These are phyloP conservation scores for Endotrypanum monterogeii DNA, from an alignment of 208 protist genomes.

Conservation along the genomic window DNA sequence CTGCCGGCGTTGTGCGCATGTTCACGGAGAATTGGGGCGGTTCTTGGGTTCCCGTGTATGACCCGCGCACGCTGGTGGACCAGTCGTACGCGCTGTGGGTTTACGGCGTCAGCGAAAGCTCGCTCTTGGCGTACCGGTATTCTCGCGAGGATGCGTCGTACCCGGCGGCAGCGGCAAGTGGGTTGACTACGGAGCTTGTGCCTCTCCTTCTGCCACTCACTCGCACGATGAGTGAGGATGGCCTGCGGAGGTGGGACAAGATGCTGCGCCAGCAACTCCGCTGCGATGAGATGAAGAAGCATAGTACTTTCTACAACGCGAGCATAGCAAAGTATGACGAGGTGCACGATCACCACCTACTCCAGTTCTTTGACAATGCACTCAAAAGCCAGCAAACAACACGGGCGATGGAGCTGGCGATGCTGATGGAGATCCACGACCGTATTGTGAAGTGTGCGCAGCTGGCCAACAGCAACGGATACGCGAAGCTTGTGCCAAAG, in stretches of 20 bases:
- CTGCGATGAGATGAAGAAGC: constrained; percentile 80
- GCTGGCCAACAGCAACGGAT: constrained; percentile 58
- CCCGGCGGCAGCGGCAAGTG: constrained; percentile 69
- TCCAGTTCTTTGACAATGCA: constrained; percentile 75
- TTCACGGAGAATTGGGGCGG: constrained; percentile 82
- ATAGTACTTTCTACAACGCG: constrained; percentile 65
- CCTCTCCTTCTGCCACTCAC: constrained; percentile 67
- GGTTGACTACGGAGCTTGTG: constrained; percentile 69
- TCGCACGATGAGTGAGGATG: constrained; percentile 33
- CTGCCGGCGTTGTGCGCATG: constrained; percentile 83
- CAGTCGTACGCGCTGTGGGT: constrained; percentile 44
- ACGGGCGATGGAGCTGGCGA: constrained; percentile 79
- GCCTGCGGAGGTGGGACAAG: constrained; percentile 60
- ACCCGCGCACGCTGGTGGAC: constrained; percentile 59
- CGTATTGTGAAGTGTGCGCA: constrained; percentile 71
- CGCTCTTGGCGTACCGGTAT: constrained; percentile 69
- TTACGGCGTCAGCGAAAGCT: constrained; percentile 70
- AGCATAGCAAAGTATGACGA: constrained; percentile 76
- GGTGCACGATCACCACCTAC: constrained; percentile 72
- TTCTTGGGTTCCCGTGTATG: constrained; percentile 81
- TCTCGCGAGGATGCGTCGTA: constrained; percentile 58
- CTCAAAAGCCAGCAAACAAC: constrained; percentile 70
- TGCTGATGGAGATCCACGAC: constrained; percentile 80
- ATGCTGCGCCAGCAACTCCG: constrained; percentile 73
- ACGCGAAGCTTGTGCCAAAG: constrained; percentile 70